Evolutionary conservation across 257 asterid genomes (phyloP).

Genomic region (Solanum okadae): DNA sequence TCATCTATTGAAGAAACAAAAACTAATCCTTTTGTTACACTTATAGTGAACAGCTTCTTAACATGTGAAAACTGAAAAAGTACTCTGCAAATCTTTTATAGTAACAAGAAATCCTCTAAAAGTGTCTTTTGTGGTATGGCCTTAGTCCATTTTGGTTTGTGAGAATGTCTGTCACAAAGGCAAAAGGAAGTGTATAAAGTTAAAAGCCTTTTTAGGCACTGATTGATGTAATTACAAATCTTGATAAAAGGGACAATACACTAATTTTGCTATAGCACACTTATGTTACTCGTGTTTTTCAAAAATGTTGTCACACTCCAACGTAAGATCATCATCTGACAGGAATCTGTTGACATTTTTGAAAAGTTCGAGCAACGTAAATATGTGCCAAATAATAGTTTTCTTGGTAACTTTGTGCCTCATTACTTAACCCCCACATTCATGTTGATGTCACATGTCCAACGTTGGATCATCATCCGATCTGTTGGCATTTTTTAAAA

Average conservation of each 20-base stretch:
- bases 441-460: no score
- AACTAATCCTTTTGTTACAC: not conserved
- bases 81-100: no score
- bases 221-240: not conserved
- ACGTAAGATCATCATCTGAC: not conserved
- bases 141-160: slow-evolving; percentile 7
- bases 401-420: no score
- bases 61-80: not conserved
- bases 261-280: not conserved
- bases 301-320: not conserved
- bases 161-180: not conserved
- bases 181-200: not conserved
- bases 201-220: slow-evolving; percentile 2
- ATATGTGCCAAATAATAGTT: not conserved
- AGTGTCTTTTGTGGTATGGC: not conserved
- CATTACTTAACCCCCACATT: no score
- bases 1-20: not conserved
- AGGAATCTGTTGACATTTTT: fast-evolving
- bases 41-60: not conserved
- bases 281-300: fast-evolving
- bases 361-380: not conserved
- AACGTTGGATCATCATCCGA: not conserved
- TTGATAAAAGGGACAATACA: not conserved
- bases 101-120: not conserved
- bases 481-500: fast-evolving